Base-by-base conservation (phyloP, 345 rosid genomes). In the Corchorus olitorius region DNA sequence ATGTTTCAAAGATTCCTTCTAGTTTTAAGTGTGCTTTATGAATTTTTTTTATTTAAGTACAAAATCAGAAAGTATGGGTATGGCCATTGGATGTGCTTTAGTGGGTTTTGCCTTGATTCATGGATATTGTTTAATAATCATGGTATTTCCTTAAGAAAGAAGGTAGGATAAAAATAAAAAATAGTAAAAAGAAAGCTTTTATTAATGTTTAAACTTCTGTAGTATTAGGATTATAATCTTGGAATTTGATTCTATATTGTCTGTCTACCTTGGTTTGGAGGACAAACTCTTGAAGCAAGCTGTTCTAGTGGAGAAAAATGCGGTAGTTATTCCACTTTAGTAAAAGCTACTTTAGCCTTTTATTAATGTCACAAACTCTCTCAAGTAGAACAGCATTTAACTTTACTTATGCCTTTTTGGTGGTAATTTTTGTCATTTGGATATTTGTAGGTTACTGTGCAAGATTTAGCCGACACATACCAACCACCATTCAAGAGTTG, bases 401-500 rank as follows among this genome's bases (percentile, higher is more conserved):
- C 27, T 27, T 27, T 27, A 13, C 39, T 59, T 56, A 15, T 73
- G 53, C 53, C 27, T 27, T 58, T 55, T 43, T 7, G 59, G n/a
- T 12, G 53, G 50, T 5, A 64, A 0, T 2, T 69, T 35, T 14
- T 34, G 22, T 58, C 27, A 27, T 27, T 20, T 33, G 34, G 14
- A 1, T 33, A 74, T 70, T 64, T 75, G 39, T 73, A 92, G 98
- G 99, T 95, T 54, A 88, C 91, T 10, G 53, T 78, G 37, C 93
- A 88, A 82, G 99, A 93, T 68, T 6, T 95, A 76, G 98, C 89
- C 8, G 98, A 93, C 59, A 93, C 98, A 3, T 95, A 87, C 85
- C 96, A 95, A 66, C 95, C 93, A n/a, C 97, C 96, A 13, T 85
- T 95, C 79, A 78, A 77, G 80, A 88, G 86, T 55, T 93, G 98